Base-by-base conservation (phyloP, 2,329 filamentous ascomycete species). In the Pochonia chlamydosporia region DNA sequence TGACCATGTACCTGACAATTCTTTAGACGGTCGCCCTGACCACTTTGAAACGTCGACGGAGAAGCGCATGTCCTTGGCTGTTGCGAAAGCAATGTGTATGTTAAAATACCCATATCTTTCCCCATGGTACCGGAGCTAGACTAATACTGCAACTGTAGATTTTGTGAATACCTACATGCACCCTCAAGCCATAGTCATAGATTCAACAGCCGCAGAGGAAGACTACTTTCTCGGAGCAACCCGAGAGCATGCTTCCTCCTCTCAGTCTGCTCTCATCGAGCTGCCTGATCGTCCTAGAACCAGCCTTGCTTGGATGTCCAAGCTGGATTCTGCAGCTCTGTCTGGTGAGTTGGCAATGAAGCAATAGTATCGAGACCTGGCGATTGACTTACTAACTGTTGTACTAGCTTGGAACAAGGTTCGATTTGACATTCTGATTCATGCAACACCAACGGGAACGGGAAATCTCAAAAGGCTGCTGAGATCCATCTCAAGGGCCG, bases 401-500 rank as follows among this genome's bases (percentile, higher is more conserved):
- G 23, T 36, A 41, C 21, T 59, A 84, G 85, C 79, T 28, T 96
- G 91, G 91, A 84, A 92, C 62, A 78, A 81, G 40, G 73, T 88
- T 5, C 81, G 76, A 31, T 75, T 97, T 51, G 89, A 97, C 54
- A 87, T 99, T 45, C 65, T 96, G 11, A 79, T 97, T 8, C 88
- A 95, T 49, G 89, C 87, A 1, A 78, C 82, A 6, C 69, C 81
- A 3, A 75, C 76, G 8, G 83, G 85, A 18, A 84, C 87, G 3
- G 90, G 88, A 10, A 86, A 84, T 43, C 63, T 96, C 25, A 79
- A 89, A 43, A 78, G 89, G 47, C 74, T 96, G 26, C 76, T 99
- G 4, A 78, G 79, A 50, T 96, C 90, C 4, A 74, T 99, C 23
- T 73, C 78, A 52, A 70, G 72, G 7, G 89, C 88, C 5, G 89